These are phyloP conservation scores for Sisymbrium altissimum DNA, from an alignment of 345 rosid genomes.

Conservation along the genomic window DNA sequence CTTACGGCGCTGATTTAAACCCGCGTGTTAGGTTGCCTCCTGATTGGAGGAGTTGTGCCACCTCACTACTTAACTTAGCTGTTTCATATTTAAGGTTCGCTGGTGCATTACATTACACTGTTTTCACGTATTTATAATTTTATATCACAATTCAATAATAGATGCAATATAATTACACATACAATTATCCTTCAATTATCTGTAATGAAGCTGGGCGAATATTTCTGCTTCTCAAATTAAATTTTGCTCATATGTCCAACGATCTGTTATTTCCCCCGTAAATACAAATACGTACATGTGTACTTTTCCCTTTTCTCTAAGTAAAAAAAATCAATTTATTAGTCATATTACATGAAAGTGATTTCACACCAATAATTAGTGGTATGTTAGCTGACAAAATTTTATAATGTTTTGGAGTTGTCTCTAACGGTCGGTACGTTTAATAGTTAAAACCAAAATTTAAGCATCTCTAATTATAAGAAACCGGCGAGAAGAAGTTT, in stretches of 20 bases:
- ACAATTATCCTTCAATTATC: neutral
- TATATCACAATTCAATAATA: neutral
- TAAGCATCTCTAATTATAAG: neutral
- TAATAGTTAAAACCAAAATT: neutral
- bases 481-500: slow-evolving; percentile 8
- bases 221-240: neutral
- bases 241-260: neutral
- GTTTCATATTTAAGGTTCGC: slow-evolving; percentile 21
- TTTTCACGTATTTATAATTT: neutral
- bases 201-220: neutral
- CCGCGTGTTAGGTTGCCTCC: neutral
- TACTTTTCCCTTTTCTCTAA: neutral
- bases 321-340: neutral
- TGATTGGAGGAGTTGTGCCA: neutral
- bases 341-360: neutral
- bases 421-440: slow-evolving; percentile 9
- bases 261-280: neutral
- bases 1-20: neutral
- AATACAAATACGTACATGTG: neutral
- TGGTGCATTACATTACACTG: neutral
- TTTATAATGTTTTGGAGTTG: slow-evolving; percentile 21
- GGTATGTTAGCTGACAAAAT: slow-evolving; percentile 22
- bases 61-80: neutral
- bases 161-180: no score
- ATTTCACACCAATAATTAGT: neutral